These are phyloP conservation scores for Gossypium raimondii DNA, from an alignment of 345 rosid species.

Conservation along the genomic window DNA sequence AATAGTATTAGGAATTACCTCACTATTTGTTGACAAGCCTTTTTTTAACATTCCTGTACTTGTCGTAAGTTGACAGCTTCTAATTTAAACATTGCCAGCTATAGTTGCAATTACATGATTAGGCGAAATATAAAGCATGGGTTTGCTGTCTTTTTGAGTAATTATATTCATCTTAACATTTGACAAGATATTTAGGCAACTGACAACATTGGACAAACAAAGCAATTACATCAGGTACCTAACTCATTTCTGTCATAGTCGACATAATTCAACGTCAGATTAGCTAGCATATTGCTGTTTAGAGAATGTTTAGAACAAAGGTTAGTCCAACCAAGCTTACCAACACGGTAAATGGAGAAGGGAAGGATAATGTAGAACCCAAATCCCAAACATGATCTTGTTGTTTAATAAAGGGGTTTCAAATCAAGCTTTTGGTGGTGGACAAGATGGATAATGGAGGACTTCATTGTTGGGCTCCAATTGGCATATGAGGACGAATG, in stretches of 20 bases:
- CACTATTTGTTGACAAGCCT: background rate
- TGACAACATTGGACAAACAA: background rate
- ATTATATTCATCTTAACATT: background rate
- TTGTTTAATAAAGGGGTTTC: background rate
- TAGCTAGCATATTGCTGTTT: constrained; percentile 11
- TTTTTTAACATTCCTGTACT: background rate
- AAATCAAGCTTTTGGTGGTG: background rate
- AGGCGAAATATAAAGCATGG: background rate
- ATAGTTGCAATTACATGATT: background rate
- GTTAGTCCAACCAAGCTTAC: background rate
- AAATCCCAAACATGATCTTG: constrained; percentile 1
- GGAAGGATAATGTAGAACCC: background rate
- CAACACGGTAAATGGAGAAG: background rate
- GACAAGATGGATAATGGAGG: background rate
- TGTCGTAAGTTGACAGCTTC: background rate
- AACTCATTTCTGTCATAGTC: constrained; percentile 5
- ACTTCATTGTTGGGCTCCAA: background rate
- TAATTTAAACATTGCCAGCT: background rate
- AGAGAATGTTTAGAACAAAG: background rate
- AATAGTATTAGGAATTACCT: background rate
- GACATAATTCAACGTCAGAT: constrained; percentile 1
- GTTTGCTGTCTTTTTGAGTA: background rate
- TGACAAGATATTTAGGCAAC: background rate
- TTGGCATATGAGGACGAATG: constrained; percentile 12
- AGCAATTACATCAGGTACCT: background rate